Conservation (phyloP, 116 monocot genomes). For the Iris pallida region DNA sequence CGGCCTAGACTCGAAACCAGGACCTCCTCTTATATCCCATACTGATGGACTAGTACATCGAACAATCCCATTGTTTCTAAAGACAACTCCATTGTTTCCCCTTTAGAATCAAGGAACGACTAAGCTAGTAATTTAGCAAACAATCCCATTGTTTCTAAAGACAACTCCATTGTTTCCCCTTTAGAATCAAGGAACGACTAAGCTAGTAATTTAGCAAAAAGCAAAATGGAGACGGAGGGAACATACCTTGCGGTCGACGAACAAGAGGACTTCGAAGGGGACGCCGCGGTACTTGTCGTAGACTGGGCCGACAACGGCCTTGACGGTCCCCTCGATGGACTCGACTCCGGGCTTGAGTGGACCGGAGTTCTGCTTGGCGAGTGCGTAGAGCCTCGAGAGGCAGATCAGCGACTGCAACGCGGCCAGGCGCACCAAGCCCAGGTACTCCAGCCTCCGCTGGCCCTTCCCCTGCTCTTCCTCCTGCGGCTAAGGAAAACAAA, state of each 20-base stretch:
- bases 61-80: no score
- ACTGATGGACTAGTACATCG: no score
- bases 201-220: background rate
- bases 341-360: conserved; percentile 69
- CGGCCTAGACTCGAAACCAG: no score
- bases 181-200: no score
- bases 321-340: conserved; percentile 65
- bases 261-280: conserved; percentile 71
- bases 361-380: conserved; percentile 70
- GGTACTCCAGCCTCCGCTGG: conserved; percentile 51
- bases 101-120: no score
- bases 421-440: conserved; percentile 66
- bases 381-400: conserved; percentile 52
- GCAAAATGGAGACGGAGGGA: background rate
- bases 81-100: no score
- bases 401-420: conserved; percentile 55
- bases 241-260: conserved; percentile 81
- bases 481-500: background rate
- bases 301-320: conserved; percentile 72
- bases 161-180: no score
- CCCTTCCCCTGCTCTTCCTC: conserved; percentile 21
- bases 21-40: no score
- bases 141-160: no score
- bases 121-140: no score
- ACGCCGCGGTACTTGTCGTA: conserved; percentile 50